A percentile compares a stretch with the other conserved stretches of the same genome.
phyloP scores from a whole-genome alignment of 2,329 filamentous ascomycete species.

The Rachicladosporium sp. region DNA sequence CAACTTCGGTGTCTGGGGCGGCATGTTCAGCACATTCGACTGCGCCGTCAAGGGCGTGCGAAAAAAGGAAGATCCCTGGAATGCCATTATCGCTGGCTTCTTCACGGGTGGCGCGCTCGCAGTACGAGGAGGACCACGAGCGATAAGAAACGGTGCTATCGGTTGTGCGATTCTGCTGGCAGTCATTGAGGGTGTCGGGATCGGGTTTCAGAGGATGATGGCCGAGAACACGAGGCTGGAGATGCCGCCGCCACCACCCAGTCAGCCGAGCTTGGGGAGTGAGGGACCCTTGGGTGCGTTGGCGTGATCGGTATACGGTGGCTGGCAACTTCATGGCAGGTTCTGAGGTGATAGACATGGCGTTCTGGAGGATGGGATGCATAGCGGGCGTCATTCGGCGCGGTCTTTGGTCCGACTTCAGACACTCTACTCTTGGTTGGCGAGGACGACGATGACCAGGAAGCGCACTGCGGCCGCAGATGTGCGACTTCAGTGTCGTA shows the following conservation, averaged over 20 bases:
- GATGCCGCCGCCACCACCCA: conserved; percentile 34
- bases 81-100: conserved; percentile 94
- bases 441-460: no score
- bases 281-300: conserved; percentile 15
- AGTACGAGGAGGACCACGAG: conserved; percentile 80
- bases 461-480: no score
- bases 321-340: no score
- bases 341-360: no score
- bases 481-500: no score
- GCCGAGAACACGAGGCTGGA: conserved; percentile 78
- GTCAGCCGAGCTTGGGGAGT: conserved; percentile 10
- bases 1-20: conserved; percentile 97
- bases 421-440: no score
- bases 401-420: no score
- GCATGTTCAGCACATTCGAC: conserved; percentile 89
- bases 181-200: conserved; percentile 94
- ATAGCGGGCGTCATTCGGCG: no score
- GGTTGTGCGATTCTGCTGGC: conserved; percentile 88
- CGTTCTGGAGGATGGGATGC: no score
- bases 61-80: conserved; percentile 97
- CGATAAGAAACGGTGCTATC: conserved; percentile 88
- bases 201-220: conserved; percentile 90
- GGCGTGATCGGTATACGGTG: no score
- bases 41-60: conserved; percentile 80
- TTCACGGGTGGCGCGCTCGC: conserved; percentile 89